A percentile compares a stretch with the other conserved stretches of the same genome.
Conservation (phyloP, 768 basidiomycete genomes). For the Suillus hirtellus region DNA sequence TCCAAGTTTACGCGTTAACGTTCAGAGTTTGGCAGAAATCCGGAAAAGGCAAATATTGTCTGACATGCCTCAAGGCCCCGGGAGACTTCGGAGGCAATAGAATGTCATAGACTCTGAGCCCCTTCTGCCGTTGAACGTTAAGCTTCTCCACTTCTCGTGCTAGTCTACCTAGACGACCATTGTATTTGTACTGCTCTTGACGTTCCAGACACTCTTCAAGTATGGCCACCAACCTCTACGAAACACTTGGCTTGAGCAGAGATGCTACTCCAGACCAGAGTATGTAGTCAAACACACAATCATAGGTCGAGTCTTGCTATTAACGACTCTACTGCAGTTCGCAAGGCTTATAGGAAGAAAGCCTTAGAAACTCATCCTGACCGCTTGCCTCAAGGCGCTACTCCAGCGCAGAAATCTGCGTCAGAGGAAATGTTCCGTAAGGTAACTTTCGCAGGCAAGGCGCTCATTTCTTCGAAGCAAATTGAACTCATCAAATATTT, state of each 20-base stretch:
- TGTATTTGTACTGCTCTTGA: neutral
- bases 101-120: slow-evolving; percentile 3
- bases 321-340: slow-evolving; percentile 44
- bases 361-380: slow-evolving; percentile 80
- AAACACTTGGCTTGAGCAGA: slow-evolving; percentile 52
- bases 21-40: neutral
- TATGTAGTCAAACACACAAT: slow-evolving; percentile 36
- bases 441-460: slow-evolving; percentile 34
- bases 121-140: neutral
- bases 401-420: slow-evolving; percentile 53
- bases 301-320: slow-evolving; percentile 1
- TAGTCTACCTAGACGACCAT: neutral
- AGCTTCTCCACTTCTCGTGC: neutral
- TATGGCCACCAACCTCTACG: slow-evolving; percentile 66
- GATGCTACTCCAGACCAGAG: slow-evolving; percentile 66
- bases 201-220: neutral
- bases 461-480: slow-evolving; percentile 22
- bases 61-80: neutral
- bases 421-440: slow-evolving; percentile 61
- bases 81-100: slow-evolving; percentile 3
- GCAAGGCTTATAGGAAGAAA: slow-evolving; percentile 74
- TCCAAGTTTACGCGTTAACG: too few species aligned
- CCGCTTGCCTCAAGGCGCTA: slow-evolving; percentile 56
- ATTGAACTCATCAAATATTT: neutral
- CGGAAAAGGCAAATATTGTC: neutral